A percentile compares a stretch with the other conserved stretches of the same genome.
phyloP scores from a whole-genome alignment of 805 yeast genomes.

The Kodamaea lidongshanica region DNA sequence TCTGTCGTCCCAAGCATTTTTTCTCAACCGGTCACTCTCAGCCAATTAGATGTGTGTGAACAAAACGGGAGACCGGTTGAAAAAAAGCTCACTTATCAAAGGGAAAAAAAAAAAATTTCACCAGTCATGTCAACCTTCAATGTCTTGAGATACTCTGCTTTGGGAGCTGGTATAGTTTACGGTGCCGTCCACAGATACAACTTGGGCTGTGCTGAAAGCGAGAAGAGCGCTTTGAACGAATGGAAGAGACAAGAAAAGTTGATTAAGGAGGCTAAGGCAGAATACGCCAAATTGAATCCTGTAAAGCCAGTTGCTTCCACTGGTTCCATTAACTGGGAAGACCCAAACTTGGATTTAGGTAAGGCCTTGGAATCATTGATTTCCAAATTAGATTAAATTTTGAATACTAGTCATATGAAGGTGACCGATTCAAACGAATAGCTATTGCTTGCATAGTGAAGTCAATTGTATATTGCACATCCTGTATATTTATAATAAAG shows the following conservation, averaged over 20 bases:
- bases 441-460: no score
- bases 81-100: slow-evolving; percentile 6
- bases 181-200: slow-evolving; percentile 81
- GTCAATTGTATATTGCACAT: no score
- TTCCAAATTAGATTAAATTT: slow-evolving; percentile 42
- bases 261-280: slow-evolving; percentile 83
- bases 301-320: slow-evolving; percentile 38
- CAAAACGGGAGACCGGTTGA: slow-evolving; percentile 1
- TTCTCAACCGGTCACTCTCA: slow-evolving; percentile 1
- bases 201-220: slow-evolving; percentile 54
- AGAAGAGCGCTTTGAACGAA: slow-evolving; percentile 51
- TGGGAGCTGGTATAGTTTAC: slow-evolving; percentile 81
- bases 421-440: no score
- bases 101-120: slow-evolving; percentile 3
- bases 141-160: slow-evolving; percentile 90
- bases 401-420: no score
- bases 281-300: slow-evolving; percentile 62
- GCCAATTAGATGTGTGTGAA: slow-evolving; percentile 6
- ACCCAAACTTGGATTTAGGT: slow-evolving; percentile 85
- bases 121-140: slow-evolving; percentile 36
- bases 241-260: slow-evolving; percentile 65
- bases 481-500: no score
- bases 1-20: no score
- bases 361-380: slow-evolving; percentile 60
- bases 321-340: slow-evolving; percentile 69